These are phyloP conservation scores for Kwoniella shivajii DNA, from an alignment of 1,284 basidiomycete species.

Conservation along the genomic window DNA sequence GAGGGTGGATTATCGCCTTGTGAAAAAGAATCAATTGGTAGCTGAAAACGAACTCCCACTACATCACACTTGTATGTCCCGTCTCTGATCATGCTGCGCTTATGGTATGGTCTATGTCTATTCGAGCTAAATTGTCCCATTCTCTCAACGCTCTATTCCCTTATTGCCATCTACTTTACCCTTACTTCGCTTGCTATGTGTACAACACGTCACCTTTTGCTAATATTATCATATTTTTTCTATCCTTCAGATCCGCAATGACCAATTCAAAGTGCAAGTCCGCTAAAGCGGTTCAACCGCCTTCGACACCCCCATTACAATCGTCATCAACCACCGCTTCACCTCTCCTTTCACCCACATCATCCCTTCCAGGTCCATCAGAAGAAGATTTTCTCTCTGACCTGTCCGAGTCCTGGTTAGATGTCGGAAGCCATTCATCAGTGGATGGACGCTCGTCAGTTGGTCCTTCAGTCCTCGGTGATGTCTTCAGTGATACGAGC, in stretches of 20 bases:
- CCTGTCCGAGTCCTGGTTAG: constrained; percentile 26
- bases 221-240: neutral
- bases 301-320: neutral
- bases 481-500: constrained; percentile 59
- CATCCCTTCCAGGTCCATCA: constrained; percentile 6
- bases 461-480: constrained; percentile 59
- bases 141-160: too few relatives aligned
- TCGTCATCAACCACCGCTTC: neutral
- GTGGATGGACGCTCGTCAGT: constrained; percentile 62
- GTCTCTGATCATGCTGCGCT: neutral
- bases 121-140: too few relatives aligned
- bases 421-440: constrained; percentile 1
- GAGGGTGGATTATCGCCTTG: neutral
- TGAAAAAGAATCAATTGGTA: too few relatives aligned
- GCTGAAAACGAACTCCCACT: too few relatives aligned
- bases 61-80: neutral
- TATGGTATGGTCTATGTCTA: too few relatives aligned
- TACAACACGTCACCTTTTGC: neutral
- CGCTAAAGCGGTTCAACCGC: neutral
- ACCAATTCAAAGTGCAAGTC: constrained; percentile 4
- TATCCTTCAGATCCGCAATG: neutral
- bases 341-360: constrained; percentile 15
- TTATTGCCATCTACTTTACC: too few relatives aligned
- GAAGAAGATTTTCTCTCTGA: constrained; percentile 13
- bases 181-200: neutral